phyloP scores from a whole-genome alignment of 371 early-diverging fungal species.

The Smittium mucronatum region DNA sequence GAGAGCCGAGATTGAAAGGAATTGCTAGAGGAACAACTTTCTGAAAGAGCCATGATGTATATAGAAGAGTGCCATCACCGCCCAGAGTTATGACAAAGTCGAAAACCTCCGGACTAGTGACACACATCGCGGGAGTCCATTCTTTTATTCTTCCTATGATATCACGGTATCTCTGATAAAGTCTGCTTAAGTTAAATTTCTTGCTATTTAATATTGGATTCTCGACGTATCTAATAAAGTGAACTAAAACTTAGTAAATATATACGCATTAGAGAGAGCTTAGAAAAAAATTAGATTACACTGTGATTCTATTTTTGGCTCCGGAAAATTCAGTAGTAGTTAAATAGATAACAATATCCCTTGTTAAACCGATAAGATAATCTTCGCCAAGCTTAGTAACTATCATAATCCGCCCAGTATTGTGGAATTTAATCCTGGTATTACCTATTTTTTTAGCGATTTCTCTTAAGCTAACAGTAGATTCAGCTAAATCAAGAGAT shows the following conservation, averaged over 20 bases:
- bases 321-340: constrained; percentile 32
- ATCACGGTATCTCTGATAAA: constrained; percentile 32
- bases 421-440: constrained; percentile 17
- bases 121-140: constrained; percentile 65
- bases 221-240: constrained; percentile 44
- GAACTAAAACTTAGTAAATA: background rate
- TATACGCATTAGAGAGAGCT: background rate
- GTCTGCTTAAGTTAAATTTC: constrained; percentile 40
- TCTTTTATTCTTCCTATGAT: constrained; percentile 41
- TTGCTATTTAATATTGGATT: constrained; percentile 39
- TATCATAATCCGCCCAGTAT: constrained; percentile 50
- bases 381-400: constrained; percentile 82
- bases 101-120: constrained; percentile 46
- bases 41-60: constrained; percentile 82
- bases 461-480: background rate
- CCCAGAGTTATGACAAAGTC: constrained; percentile 72
- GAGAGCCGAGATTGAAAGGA: constrained; percentile 74
- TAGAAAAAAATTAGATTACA: constrained; percentile 21
- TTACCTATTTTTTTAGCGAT: background rate
- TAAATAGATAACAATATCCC: constrained; percentile 69
- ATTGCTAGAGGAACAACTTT: constrained; percentile 71
- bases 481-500: background rate
- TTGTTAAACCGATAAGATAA: constrained; percentile 56
- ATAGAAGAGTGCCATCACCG: constrained; percentile 80
- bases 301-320: constrained; percentile 37